Conservation (phyloP, 192 early-diverging fungal species). For the Podila clonocystis region DNA sequence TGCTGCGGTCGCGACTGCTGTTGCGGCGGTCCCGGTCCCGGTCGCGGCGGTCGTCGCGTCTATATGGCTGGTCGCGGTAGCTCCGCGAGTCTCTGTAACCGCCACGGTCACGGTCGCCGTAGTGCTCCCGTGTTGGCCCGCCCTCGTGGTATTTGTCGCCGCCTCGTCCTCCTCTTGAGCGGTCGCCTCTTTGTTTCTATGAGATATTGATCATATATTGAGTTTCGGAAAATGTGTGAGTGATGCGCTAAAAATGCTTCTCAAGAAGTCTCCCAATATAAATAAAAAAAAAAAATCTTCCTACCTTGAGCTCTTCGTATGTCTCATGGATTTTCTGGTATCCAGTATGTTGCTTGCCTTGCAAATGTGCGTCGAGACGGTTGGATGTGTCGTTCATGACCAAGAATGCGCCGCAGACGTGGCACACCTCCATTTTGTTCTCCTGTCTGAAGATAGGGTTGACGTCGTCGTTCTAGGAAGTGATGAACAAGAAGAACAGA, state of each 20-base stretch:
- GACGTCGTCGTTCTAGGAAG: constrained; percentile 53
- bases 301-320: constrained; percentile 64
- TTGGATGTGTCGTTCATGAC: constrained; percentile 87
- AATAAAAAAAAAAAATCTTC: neutral
- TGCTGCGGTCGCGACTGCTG: constrained; percentile 53
- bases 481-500: too few relatives aligned
- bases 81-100: constrained; percentile 38
- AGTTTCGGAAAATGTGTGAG: neutral
- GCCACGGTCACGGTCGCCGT: constrained; percentile 54
- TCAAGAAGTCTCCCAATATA: too few relatives aligned
- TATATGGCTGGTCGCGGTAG: constrained; percentile 47
- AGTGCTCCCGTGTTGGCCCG: constrained; percentile 34
- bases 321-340: constrained; percentile 82
- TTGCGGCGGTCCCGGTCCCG: constrained; percentile 49
- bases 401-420: constrained; percentile 85
- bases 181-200: constrained; percentile 48
- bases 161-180: constrained; percentile 48
- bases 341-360: constrained; percentile 88
- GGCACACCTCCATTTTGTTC: constrained; percentile 82
- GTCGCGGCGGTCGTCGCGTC: constrained; percentile 39
- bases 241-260: too few relatives aligned
- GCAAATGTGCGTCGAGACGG: constrained; percentile 81
- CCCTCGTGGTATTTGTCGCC: constrained; percentile 32
- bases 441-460: constrained; percentile 77
- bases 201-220: neutral